Evolutionary conservation across 208 protist species (phyloP), one percentile per base, ranked within the genome.

Genomic region (Novymonas esmeraldas): DNA sequence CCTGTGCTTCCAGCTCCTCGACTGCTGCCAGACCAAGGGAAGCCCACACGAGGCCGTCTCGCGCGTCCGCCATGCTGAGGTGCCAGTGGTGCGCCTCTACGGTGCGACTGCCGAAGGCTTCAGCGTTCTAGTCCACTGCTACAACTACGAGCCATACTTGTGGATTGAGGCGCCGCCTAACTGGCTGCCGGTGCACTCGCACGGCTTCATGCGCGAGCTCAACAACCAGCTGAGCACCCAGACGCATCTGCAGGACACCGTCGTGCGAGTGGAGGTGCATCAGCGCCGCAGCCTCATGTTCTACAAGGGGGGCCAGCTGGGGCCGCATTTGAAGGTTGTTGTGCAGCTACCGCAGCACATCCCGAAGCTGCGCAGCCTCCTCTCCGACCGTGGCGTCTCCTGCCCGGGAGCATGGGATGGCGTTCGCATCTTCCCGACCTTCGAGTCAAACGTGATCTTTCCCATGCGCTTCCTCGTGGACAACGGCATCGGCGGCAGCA

Each of bases 391-490:
- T 26, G 93, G 93, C 10, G 76, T 95, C 5, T 39, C 73, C 39
- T 95, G 92, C 74, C 58, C 73, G 6, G 81, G 73, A 6, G 79
- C 73, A 44, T 97, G 91, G 90, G 79, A 88, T 14, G 89, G 88
- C 41, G 39, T 76, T n/a, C 87, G 87, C 18, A 34, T 64, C 1
- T 99, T 98, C 72, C 61, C 70, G 1, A 99, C 98, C 4, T 99
- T 96, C 79, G 99, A 99, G 73, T 98, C 95, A 51, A 99, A 99
- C 77, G 87, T 99, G 50, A 90, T 97, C 36, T 99, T 99, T 69
- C 92, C 97, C 20, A 73, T 99, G 33, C 97, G 99, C 60, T 99
- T 99, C 74, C 98, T 99, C 73, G 93, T 99, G 58, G 99, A 99
- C 84, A 93, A 82, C 61, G 82, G 95, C n/a, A 84, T 99, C 38